A percentile compares a stretch with the other conserved stretches of the same genome.
phyloP scores from a whole-genome alignment of 2,329 filamentous ascomycete species.

The Lachnellula occidentalis region DNA sequence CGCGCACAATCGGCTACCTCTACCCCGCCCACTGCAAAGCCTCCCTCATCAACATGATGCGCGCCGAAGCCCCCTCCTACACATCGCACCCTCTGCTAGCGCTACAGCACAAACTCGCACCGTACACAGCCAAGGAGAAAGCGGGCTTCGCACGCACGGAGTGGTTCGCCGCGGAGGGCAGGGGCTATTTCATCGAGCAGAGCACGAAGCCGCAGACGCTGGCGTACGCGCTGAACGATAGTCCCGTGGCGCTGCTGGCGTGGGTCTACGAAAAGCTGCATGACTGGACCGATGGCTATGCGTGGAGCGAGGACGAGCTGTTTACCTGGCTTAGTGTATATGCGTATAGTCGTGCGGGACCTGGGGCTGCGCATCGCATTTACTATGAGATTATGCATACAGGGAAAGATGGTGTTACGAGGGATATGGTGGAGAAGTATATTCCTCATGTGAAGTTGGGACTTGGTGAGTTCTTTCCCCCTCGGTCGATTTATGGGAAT shows the following conservation, averaged over 20 bases:
- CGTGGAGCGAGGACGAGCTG: conserved; percentile 72
- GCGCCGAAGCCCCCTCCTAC: conserved; percentile 42
- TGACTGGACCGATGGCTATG: conserved; percentile 68
- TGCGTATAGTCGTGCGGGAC: conserved; percentile 63
- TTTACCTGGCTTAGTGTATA: conserved; percentile 72
- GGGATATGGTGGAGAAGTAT: conserved; percentile 26
- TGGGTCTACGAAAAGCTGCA: conserved; percentile 81
- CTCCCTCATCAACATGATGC: conserved; percentile 57
- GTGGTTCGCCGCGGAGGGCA: conserved; percentile 53
- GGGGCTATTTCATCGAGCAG: conserved; percentile 55
- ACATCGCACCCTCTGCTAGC: conserved; percentile 51
- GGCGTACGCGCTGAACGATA: conserved; percentile 63
- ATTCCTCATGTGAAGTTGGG: conserved; percentile 36
- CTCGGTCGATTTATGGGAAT: conserved; percentile 21
- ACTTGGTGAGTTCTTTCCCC: conserved; percentile 33
- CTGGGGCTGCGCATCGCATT: conserved; percentile 61
- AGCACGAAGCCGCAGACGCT: conserved; percentile 68
- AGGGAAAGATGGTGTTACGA: conserved; percentile 14
- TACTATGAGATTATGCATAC: conserved; percentile 62
- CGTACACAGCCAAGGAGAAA: conserved; percentile 48
- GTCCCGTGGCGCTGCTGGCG: conserved; percentile 62
- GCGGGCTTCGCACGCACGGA: conserved; percentile 39
- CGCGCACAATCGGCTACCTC: conserved; percentile 52
- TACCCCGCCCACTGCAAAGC: conserved; percentile 55
- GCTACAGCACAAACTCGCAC: conserved; percentile 47